A percentile compares a stretch with the other conserved stretches of the same genome.
phyloP scores from a whole-genome alignment of 2,329 filamentous ascomycete species.

The Aureobasidium pullulans region DNA sequence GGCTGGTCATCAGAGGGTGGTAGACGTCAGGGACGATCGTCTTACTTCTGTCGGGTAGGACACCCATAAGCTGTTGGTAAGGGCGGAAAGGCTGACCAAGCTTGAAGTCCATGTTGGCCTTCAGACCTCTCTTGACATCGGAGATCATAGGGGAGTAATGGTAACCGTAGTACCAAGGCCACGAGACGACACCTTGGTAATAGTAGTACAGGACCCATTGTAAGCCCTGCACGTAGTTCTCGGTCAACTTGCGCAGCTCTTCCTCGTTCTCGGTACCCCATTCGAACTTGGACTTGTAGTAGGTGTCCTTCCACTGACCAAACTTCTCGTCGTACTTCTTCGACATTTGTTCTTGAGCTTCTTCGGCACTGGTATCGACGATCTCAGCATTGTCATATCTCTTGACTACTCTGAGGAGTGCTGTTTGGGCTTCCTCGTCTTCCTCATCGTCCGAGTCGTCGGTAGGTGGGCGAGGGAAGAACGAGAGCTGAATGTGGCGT shows the following conservation, averaged over 20 bases:
- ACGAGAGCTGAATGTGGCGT: conserved; percentile 57
- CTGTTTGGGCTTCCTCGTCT: conserved; percentile 77
- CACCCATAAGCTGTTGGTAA: conserved; percentile 96
- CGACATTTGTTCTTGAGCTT: conserved; percentile 71
- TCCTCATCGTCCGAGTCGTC: conserved; percentile 58
- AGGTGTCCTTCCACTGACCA: conserved; percentile 84
- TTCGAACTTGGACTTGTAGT: conserved; percentile 85
- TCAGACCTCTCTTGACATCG: conserved; percentile 82
- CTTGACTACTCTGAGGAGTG: conserved; percentile 76
- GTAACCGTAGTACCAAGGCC: conserved; percentile 97
- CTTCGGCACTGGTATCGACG: conserved; percentile 69
- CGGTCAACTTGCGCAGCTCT: conserved; percentile 72
- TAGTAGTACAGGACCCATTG: conserved; percentile 99
- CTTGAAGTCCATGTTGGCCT: conserved; percentile 82
- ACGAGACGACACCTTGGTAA: conserved; percentile 92
- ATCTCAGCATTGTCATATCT: conserved; percentile 87
- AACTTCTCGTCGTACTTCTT: conserved; percentile 88
- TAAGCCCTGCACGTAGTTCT: conserved; percentile 95
- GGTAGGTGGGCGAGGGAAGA: conserved; percentile 45
- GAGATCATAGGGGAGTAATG: conserved; percentile 98
- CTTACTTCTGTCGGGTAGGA: conserved; percentile 94
- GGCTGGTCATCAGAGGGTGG: conserved; percentile 85
- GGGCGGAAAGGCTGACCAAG: conserved; percentile 92
- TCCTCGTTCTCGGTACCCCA: conserved; percentile 77
- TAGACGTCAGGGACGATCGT: conserved; percentile 85